phyloP scores from a whole-genome alignment of 805 yeast species.

The Kluyveromyces wickerhamii region DNA sequence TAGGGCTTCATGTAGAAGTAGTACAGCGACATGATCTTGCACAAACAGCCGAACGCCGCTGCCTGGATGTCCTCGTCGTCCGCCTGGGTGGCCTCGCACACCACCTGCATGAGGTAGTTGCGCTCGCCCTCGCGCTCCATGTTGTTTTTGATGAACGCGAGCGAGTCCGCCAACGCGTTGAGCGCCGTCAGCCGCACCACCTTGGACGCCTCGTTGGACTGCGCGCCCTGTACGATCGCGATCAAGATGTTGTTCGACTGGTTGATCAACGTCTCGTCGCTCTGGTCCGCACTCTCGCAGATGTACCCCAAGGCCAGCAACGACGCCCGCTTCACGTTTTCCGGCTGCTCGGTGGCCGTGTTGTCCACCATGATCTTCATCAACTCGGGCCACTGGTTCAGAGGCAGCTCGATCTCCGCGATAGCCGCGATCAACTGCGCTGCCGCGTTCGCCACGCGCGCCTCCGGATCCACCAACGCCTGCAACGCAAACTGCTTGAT shows the following conservation, averaged over 20 bases:
- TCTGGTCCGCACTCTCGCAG: constrained; percentile 89
- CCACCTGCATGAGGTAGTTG: constrained; percentile 96
- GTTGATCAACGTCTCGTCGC: constrained; percentile 56
- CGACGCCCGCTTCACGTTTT: constrained; percentile 77
- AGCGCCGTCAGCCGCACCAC: constrained; percentile 83
- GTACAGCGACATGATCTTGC: constrained; percentile 83
- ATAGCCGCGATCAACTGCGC: constrained; percentile 95
- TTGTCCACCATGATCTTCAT: constrained; percentile 78
- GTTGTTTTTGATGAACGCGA: constrained; percentile 80
- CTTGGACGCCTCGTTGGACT: constrained; percentile 63
- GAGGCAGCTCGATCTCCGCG: constrained; percentile 91
- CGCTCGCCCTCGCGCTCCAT: constrained; percentile 93
- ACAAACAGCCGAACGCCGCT: constrained; percentile 91
- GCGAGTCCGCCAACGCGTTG: constrained; percentile 83
- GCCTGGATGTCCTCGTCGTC: constrained; percentile 76
- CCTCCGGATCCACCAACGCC: constrained; percentile 54
- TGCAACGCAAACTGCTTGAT: constrained; percentile 60
- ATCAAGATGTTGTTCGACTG: constrained; percentile 90
- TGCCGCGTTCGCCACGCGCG: constrained; percentile 76
- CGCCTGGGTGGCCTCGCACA: constrained; percentile 97
- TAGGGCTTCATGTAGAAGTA: constrained; percentile 86
- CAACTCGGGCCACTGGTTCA: constrained; percentile 80
- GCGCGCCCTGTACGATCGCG: constrained; percentile 96
- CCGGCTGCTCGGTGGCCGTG: constrained; percentile 72
- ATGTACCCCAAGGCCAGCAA: constrained; percentile 88